phyloP scores from a whole-genome alignment of 345 rosid species.

The rapeseed (Brassica napus) region DNA sequence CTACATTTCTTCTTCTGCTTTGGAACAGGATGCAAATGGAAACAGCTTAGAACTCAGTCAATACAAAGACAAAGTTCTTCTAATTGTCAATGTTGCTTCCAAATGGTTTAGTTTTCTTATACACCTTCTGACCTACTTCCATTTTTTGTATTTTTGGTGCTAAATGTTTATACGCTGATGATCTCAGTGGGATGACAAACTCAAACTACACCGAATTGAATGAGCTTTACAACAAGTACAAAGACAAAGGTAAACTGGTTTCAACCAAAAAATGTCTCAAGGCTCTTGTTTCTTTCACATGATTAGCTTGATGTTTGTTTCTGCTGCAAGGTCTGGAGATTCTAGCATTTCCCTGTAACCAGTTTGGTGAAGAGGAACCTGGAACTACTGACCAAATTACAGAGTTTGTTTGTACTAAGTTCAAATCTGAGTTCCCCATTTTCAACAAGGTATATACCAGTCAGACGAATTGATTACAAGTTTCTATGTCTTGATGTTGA shows the following conservation, averaged over 20 bases:
- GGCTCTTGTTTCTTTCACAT: not conserved
- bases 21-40: not conserved
- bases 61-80: constrained; percentile 83
- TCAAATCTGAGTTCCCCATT: constrained; percentile 82
- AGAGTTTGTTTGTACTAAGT: constrained; percentile 70
- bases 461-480: not conserved
- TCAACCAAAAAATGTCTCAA: not conserved
- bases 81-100: constrained; percentile 96
- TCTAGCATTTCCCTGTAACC: constrained; percentile 91
- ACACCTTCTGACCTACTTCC: not conserved
- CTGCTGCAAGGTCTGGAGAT: constrained; percentile 67
- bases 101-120: constrained; percentile 55
- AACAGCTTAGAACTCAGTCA: not conserved
- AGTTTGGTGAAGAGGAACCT: constrained; percentile 86
- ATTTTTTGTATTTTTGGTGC: not conserved
- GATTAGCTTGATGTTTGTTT: not conserved
- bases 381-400: constrained; percentile 67
- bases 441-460: constrained; percentile 61
- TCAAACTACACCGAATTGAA: constrained; percentile 81
- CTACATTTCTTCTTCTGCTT: not conserved
- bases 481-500: not conserved
- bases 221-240: constrained; percentile 70
- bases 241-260: constrained; percentile 59
- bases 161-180: constrained; percentile 1
- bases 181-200: constrained; percentile 78